phyloP scores from a whole-genome alignment of 2,329 filamentous ascomycete species.

The Tolypocladium tropicale region DNA sequence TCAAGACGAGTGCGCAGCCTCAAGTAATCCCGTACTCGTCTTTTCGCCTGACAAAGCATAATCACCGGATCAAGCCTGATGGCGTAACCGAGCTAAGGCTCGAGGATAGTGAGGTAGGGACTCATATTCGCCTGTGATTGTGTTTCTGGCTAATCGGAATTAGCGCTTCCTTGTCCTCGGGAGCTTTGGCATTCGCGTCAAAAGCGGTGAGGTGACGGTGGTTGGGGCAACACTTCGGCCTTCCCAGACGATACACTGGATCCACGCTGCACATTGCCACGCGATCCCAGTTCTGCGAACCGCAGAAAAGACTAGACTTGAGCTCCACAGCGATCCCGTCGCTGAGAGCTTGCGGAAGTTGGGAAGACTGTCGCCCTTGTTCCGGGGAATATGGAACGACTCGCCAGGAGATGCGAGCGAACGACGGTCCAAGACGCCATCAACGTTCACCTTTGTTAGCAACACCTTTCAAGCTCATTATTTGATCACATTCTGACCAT shows the following conservation, averaged over 20 bases:
- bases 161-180: conserved; percentile 56
- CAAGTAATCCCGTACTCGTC: conserved; percentile 29
- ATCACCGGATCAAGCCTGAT: conserved; percentile 26
- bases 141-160: conserved; percentile 7
- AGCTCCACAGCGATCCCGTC: conserved; percentile 44
- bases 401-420: conserved; percentile 11
- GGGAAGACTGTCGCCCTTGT: conserved; percentile 53
- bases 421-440: conserved; percentile 7
- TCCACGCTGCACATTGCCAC: conserved; percentile 59
- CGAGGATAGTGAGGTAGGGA: conserved; percentile 37
- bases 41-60: conserved; percentile 34
- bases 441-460: conserved; percentile 42
- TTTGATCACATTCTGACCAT: conserved; percentile 8
- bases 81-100: conserved; percentile 32
- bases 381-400: conserved; percentile 56
- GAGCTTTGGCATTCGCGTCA: conserved; percentile 54
- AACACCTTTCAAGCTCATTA: too few relatives aligned
- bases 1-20: conserved; percentile 1
- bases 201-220: conserved; percentile 52
- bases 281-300: conserved; percentile 58
- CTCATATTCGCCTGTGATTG: neutral
- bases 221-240: conserved; percentile 52
- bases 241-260: conserved; percentile 36
- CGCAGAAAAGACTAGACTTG: conserved; percentile 36
- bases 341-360: conserved; percentile 40